phyloP scores from a whole-genome alignment of 805 yeast genomes.

The Barnettozyma botsteinii region DNA sequence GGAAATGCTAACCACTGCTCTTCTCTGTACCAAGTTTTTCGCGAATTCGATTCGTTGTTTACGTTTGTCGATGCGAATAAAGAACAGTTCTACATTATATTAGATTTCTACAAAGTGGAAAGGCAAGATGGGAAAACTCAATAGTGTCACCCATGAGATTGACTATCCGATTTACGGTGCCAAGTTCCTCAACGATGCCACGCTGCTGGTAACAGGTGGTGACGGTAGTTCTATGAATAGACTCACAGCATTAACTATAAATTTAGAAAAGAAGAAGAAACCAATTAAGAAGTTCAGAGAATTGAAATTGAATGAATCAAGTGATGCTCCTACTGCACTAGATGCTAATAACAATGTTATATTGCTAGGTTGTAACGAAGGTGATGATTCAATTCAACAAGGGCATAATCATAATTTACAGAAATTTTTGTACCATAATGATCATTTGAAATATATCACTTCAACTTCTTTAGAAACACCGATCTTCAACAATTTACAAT shows the following conservation, averaged over 20 bases:
- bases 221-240: conserved; percentile 55
- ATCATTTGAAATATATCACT: conserved; percentile 62
- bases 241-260: conserved; percentile 62
- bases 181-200: conserved; percentile 56
- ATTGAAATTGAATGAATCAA: conserved; percentile 53
- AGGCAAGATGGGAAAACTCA: conserved; percentile 23
- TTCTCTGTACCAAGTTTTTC: no score
- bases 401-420: conserved; percentile 65
- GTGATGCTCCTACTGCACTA: conserved; percentile 80
- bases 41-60: no score
- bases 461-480: conserved; percentile 53
- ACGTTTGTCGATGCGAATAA: no score
- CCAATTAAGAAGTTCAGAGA: conserved; percentile 65
- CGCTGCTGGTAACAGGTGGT: conserved; percentile 81
- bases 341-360: conserved; percentile 52
- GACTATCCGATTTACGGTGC: conserved; percentile 84
- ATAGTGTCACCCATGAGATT: conserved; percentile 21
- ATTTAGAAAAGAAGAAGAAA: conserved; percentile 44
- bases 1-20: not conserved
- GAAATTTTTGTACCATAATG: conserved; percentile 58
- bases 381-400: conserved; percentile 48
- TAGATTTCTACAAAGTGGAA: not conserved
- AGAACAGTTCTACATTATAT: no score
- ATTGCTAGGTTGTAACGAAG: conserved; percentile 75
- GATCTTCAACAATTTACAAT: conserved; percentile 33